Conservation (phyloP, 805 yeast genomes). For the Metschnikowia shivogae region DNA sequence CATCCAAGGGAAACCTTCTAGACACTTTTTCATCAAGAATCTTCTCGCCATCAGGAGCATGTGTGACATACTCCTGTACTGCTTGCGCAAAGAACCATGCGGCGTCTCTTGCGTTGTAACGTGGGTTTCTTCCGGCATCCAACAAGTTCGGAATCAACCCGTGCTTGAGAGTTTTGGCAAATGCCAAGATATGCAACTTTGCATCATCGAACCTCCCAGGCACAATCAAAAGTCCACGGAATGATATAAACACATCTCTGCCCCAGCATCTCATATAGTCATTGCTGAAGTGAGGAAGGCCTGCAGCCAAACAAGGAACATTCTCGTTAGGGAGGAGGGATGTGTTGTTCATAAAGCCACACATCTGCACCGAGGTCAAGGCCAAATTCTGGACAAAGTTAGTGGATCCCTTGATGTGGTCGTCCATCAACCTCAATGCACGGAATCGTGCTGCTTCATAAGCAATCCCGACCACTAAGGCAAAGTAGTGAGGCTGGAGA, state of each 20-base stretch:
- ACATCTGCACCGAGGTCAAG: constrained; percentile 82
- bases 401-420: constrained; percentile 57
- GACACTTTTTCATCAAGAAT: constrained; percentile 69
- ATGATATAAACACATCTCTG: constrained; percentile 86
- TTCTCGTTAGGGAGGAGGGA: constrained; percentile 63
- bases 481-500: constrained; percentile 82
- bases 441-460: constrained; percentile 76
- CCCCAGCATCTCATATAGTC: constrained; percentile 99
- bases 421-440: constrained; percentile 52
- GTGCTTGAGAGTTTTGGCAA: constrained; percentile 89
- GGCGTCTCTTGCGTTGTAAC: constrained; percentile 95
- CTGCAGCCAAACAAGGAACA: constrained; percentile 87
- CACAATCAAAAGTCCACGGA: constrained; percentile 74
- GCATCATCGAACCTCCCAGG: constrained; percentile 81
- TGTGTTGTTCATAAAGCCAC: constrained; percentile 67
- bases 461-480: constrained; percentile 73
- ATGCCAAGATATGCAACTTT: constrained; percentile 72
- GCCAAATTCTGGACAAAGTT: constrained; percentile 76
- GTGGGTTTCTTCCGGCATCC: constrained; percentile 90
- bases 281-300: constrained; percentile 87
- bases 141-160: constrained; percentile 91
- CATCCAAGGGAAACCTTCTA: constrained; percentile 88
- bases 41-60: constrained; percentile 63
- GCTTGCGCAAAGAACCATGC: constrained; percentile 91
- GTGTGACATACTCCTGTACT: constrained; percentile 72